A percentile compares a stretch with the other conserved stretches of the same genome.
These are phyloP conservation scores for Phytopythium montanum DNA, from an alignment of 352 stramenopile genomes.

Conservation along the genomic window DNA sequence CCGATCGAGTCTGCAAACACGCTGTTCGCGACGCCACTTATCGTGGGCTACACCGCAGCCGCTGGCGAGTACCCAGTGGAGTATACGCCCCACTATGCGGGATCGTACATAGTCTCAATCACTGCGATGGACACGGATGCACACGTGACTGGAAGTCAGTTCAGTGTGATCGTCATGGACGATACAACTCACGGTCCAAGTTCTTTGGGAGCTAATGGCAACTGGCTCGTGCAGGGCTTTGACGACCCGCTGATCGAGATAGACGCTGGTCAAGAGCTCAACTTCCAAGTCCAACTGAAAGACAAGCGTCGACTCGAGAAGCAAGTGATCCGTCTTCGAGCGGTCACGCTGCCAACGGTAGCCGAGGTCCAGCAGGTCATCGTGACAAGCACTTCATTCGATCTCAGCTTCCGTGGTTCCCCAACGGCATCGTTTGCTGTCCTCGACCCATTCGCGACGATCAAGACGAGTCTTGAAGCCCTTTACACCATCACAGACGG, in stretches of 20 bases:
- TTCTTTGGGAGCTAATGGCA: slow-evolving; percentile 60
- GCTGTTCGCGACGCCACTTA: slow-evolving; percentile 43
- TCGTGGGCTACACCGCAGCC: slow-evolving; percentile 42
- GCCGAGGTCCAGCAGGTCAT: slow-evolving; percentile 59
- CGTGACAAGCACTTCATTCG: slow-evolving; percentile 32
- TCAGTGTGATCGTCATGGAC: slow-evolving; percentile 78
- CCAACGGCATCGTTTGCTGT: slow-evolving; percentile 28
- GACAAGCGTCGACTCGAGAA: slow-evolving; percentile 75
- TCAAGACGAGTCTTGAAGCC: slow-evolving; percentile 63
- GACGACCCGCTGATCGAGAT: slow-evolving; percentile 47
- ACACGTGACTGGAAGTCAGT: slow-evolving; percentile 89
- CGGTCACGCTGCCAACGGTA: slow-evolving; percentile 39
- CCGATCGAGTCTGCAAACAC: slow-evolving; percentile 30
- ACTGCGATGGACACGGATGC: slow-evolving; percentile 55
- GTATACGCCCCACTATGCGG: slow-evolving; percentile 90
- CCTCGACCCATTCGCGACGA: slow-evolving; percentile 30
- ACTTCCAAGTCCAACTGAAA: slow-evolving; percentile 91
- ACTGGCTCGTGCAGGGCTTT: slow-evolving; percentile 71
- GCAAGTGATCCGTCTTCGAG: slow-evolving; percentile 57
- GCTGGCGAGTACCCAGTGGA: slow-evolving; percentile 88
- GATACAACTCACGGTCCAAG: slow-evolving; percentile 66
- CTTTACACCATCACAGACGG: slow-evolving; percentile 79
- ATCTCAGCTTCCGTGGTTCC: slow-evolving; percentile 61
- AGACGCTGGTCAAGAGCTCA: slow-evolving; percentile 41
- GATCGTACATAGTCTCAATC: slow-evolving; percentile 88